Evolutionary conservation across 2,329 filamentous ascomycete species (phyloP).

Genomic region (Hypoxylon sp.): DNA sequence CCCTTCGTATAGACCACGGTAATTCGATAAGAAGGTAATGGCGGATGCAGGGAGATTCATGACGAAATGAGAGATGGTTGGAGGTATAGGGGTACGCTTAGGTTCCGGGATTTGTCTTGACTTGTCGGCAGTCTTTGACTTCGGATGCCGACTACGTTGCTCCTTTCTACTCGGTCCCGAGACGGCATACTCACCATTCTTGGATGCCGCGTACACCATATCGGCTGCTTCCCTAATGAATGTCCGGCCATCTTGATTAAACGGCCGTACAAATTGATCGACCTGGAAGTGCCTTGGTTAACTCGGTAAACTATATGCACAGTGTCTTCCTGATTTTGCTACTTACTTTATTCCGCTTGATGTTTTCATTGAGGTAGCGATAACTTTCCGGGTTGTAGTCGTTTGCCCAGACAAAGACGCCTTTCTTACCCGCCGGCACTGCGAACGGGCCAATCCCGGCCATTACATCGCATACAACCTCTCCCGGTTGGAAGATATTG

Average conservation of each 20-base stretch:
- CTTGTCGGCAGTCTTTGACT: conserved; percentile 50
- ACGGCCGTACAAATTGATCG: conserved; percentile 79
- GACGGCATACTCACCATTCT: conserved; percentile 67
- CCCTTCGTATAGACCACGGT: conserved; percentile 85
- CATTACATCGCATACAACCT: conserved; percentile 97
- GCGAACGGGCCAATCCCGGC: conserved; percentile 97
- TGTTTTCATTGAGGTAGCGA: conserved; percentile 77
- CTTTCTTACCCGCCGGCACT: conserved; percentile 89
- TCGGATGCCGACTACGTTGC: conserved; percentile 53
- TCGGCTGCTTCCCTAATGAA: conserved; percentile 84
- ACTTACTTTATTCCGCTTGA: conserved; percentile 83
- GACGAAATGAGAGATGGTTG: conserved; percentile 90
- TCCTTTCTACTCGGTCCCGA: conserved; percentile 67
- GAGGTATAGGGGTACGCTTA: conserved; percentile 71
- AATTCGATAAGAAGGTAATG: conserved; percentile 82
- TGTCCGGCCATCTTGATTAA: conserved; percentile 83
- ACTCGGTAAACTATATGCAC: conserved; percentile 3
- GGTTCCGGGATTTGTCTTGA: conserved; percentile 56
- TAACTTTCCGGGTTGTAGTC: conserved; percentile 95
- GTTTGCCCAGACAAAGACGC: conserved; percentile 95
- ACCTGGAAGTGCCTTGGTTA: conserved; percentile 61
- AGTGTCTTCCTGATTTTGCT: conserved; percentile 3
- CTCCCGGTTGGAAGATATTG: conserved; percentile 81
- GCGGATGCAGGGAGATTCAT: conserved; percentile 97
- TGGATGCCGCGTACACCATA: conserved; percentile 67